Evolutionary conservation across 306 rosid genomes (phyloP), one percentile per base, ranked within the genome.

Genomic region (Citrullus mucosospermus): DNA sequence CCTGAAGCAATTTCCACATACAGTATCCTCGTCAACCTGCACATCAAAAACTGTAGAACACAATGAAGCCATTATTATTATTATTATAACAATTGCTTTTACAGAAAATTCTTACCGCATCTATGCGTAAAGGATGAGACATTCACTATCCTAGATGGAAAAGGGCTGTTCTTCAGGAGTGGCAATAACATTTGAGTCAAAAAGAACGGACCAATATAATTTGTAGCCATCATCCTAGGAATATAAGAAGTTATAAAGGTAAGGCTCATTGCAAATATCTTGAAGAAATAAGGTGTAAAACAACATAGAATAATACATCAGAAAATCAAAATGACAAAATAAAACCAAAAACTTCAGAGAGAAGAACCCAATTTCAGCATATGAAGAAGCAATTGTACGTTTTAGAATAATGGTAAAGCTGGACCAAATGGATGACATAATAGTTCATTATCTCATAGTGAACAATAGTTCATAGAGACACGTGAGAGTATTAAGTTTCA

Each of bases 81-180:
- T 25, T 7, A 22, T 14, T 25, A 11, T 69, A 2, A 39, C 17
- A 36, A 9, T 7, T 60, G 34, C 69, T 34, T 34, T 63, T 51
- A 22, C 4, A 30, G 57, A 76, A 22, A 53, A 82, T 58, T 83
- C 84, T 78, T 79, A 94, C 93, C 98, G 73, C 43, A 82, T 83
- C 88, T 90, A 89, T 92, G 97, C 25, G 97, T 94, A 78, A 94
- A 94, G 79, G 95, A 94, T 68, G 96, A 76, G 63, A 92, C 92
- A 81, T 94, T 94, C 85, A 94, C 93, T 76, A 94, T 71, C 73
- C 90, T 90, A 66, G 98, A 86, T 79, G 98, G 87, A 58, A 84
- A 76, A 30, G 87, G 93, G 65, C 95, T 92, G 77, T 87, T 87
- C 83, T 78, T 85, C 59, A 94, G 93, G 80, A 92, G 93, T 54